These are phyloP conservation scores for Chloris gayana DNA, from an alignment of 176 grass and related monocot genomes.

Conservation along the genomic window DNA sequence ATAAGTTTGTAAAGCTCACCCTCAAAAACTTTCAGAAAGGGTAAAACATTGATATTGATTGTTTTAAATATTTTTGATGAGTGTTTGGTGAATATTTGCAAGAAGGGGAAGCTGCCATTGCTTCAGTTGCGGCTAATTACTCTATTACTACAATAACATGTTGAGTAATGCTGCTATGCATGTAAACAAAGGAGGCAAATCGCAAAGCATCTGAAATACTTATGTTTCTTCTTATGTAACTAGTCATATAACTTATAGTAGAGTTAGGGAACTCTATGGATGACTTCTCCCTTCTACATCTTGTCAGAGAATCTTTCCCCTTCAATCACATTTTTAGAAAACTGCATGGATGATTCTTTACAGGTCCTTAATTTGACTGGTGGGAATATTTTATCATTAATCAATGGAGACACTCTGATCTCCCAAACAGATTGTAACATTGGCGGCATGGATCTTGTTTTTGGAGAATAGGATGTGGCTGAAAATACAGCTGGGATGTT, in stretches of 20 bases:
- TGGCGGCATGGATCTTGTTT: background rate
- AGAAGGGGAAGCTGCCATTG: background rate
- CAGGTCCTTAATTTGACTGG: too few relatives aligned
- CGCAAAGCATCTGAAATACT: background rate
- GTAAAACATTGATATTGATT: background rate
- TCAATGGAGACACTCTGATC: too few relatives aligned
- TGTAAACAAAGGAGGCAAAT: background rate
- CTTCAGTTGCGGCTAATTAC: background rate
- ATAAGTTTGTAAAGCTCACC: background rate
- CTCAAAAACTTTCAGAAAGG: conserved; percentile 1
- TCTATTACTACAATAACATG: background rate
- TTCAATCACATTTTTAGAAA: too few relatives aligned
- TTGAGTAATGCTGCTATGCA: background rate
- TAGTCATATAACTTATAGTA: background rate
- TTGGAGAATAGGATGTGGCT: background rate
- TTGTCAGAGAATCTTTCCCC: too few relatives aligned
- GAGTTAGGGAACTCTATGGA: too few relatives aligned
- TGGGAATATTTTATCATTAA: too few relatives aligned
- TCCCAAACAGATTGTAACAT: background rate
- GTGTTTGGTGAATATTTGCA: background rate
- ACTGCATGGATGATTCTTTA: too few relatives aligned
- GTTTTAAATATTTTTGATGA: background rate
- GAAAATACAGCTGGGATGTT: background rate
- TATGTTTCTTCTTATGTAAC: conserved; percentile 10
- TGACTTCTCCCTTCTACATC: too few relatives aligned